A percentile compares a stretch with the other conserved stretches of the same genome.
Conservation (phyloP, 2,329 filamentous ascomycete genomes). For the Apiospora arundinis region DNA sequence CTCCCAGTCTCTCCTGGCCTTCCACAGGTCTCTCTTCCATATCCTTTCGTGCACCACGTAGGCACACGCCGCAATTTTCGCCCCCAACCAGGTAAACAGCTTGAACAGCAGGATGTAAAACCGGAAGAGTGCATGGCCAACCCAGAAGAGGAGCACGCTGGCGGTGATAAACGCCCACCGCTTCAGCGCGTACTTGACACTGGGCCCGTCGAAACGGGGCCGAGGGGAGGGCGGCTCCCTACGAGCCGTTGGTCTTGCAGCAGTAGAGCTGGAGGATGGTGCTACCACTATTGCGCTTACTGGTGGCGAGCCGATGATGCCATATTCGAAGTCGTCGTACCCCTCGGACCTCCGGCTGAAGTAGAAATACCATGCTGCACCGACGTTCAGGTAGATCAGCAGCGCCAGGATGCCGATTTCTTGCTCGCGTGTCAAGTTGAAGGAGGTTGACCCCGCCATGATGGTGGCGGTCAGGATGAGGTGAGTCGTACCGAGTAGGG, state of each 20-base stretch:
- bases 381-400: background rate
- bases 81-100: background rate
- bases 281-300: background rate
- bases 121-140: background rate
- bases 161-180: background rate
- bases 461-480: background rate
- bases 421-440: background rate
- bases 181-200: constrained; percentile 2
- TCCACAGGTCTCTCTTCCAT: background rate
- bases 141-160: background rate
- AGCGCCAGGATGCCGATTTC: background rate
- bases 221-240: background rate
- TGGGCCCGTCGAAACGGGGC: background rate
- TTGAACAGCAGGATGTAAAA: no score
- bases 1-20: background rate
- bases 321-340: background rate
- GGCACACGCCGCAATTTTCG: background rate
- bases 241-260: background rate
- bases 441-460: background rate
- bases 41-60: background rate
- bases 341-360: background rate
- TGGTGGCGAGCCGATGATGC: background rate
- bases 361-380: constrained; percentile 10
- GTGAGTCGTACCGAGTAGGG: background rate
- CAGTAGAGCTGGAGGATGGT: no score